phyloP scores from a whole-genome alignment of 179 eudicot genomes.

The Amaranthus tricolor region DNA sequence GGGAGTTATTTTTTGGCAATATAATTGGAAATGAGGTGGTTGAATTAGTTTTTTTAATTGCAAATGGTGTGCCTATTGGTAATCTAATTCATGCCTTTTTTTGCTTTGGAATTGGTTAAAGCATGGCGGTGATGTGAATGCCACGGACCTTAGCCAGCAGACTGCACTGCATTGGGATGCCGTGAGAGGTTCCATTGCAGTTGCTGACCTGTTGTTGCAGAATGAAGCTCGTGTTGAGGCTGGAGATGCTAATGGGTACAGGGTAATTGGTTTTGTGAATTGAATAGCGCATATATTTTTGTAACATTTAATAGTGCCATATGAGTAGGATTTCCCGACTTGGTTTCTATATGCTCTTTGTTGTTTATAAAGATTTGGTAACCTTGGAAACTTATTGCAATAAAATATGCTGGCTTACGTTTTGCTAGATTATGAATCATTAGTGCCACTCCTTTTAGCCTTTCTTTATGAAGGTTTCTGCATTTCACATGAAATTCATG shows the following conservation, averaged over 20 bases:
- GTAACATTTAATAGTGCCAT: not conserved
- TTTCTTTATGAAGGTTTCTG: conserved; percentile 4
- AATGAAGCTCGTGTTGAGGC: conserved; percentile 88
- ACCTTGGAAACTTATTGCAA: not conserved
- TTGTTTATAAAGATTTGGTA: not conserved
- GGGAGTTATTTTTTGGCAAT: not conserved
- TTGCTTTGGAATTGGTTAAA: conserved; percentile 25
- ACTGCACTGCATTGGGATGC: conserved; percentile 99
- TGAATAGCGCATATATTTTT: not conserved
- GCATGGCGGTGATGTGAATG: conserved; percentile 92
- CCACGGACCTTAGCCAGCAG: conserved; percentile 58
- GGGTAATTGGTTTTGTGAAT: conserved; percentile 54
- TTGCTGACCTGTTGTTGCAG: conserved; percentile 73
- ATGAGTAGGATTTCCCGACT: not conserved
- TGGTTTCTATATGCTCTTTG: not conserved
- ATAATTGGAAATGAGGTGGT: not conserved
- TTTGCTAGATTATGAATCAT: not conserved
- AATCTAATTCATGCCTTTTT: not conserved
- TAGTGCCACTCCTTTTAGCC: not conserved
- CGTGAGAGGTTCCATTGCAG: conserved; percentile 72
- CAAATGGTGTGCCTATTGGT: not conserved
- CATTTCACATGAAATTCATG: conserved; percentile 75
- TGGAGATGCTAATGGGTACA: conserved; percentile 74
- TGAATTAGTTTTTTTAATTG: not conserved
- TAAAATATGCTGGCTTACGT: not conserved